Evolutionary conservation across 352 stramenopile genomes (phyloP), one percentile per base, ranked within the genome.

Genomic region (Phytophthora litchii): DNA sequence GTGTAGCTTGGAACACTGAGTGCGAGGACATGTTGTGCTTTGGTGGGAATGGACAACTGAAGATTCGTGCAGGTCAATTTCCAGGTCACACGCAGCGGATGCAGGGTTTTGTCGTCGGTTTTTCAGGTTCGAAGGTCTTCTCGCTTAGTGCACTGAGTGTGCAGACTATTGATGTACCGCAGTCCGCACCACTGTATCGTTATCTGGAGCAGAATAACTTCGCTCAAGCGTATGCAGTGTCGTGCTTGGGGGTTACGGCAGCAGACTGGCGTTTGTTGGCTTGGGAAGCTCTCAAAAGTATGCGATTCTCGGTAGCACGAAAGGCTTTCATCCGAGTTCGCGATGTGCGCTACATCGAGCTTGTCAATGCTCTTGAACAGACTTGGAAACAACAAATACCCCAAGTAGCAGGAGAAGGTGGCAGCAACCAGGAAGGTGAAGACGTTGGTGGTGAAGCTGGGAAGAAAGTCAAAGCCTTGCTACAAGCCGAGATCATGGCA

Each of bases 21-120:
- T 86, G 92, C 38, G 93, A 98, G 38, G 92, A 98, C 44, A 97
- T 98, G 88, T 57, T 98, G 35, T 98, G 95, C 67, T 98, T 96
- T 59, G 91, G 81, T 4, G 87, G 89, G 14, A 92, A 89, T 50
- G 79, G 76, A 1, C 85, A 91, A 56, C 84, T 98, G 25, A 92
- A 89, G 76, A 96, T 98, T 57, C 96, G 95, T 52, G 96, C 91
- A 3, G 92, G 87, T 13, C 76, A 78, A 40, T 97, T 97, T 43
- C 87, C 89, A 6, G 87, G 96, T 2, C 86, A 97, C 60, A 70
- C 80, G 3, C 93, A 98, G 59, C 83, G 84, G 31, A 94, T 97
- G 79, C 83, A 92, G 43, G 94, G 92, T 49, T 95, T 97, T 49
- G 93, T 98, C 16, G 81, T 98, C 8, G 91, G 91, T 11, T 98